Percentiles rank a stretch among this genome's conserved stretches.
Evolutionary conservation across 2,329 filamentous ascomycete species (phyloP).

Genomic region (Pseudocercospora eumusae): DNA sequence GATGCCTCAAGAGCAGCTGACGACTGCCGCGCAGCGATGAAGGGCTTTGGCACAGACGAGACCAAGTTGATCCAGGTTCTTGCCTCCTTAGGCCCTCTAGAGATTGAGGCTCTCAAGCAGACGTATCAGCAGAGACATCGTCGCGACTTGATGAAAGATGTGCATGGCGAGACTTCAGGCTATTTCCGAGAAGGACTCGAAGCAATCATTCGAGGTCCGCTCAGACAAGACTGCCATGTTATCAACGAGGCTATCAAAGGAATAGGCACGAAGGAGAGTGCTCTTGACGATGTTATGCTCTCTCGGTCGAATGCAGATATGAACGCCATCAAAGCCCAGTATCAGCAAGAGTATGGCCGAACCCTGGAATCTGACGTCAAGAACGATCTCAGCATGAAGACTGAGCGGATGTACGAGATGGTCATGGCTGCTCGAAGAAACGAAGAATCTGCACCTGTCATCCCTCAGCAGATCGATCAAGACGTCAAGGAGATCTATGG

Average conservation of each 20-base stretch:
- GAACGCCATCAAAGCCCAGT: slow-evolving; percentile 78
- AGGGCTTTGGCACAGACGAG: slow-evolving; percentile 89
- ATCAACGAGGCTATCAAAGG: slow-evolving; percentile 74
- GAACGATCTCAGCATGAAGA: slow-evolving; percentile 81
- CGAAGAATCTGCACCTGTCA: slow-evolving; percentile 75
- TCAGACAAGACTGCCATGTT: slow-evolving; percentile 72
- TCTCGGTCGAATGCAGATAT: slow-evolving; percentile 84
- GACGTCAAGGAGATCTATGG: slow-evolving; percentile 76
- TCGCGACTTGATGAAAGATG: slow-evolving; percentile 71
- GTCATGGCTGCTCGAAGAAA: slow-evolving; percentile 72
- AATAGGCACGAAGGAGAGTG: slow-evolving; percentile 78
- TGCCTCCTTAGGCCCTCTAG: slow-evolving; percentile 72
- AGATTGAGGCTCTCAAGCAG: slow-evolving; percentile 67
- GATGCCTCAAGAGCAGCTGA: slow-evolving; percentile 71
- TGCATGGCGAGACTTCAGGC: slow-evolving; percentile 72
- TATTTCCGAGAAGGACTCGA: slow-evolving; percentile 75
- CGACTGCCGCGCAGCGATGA: slow-evolving; percentile 78
- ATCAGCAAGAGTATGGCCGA: slow-evolving; percentile 66
- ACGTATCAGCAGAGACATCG: slow-evolving; percentile 66
- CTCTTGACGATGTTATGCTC: slow-evolving; percentile 84
- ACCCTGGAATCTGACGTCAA: slow-evolving; percentile 72
- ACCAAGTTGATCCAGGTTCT: slow-evolving; percentile 70
- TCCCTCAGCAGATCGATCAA: slow-evolving; percentile 70
- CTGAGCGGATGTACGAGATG: slow-evolving; percentile 80
- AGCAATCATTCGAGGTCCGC: slow-evolving; percentile 74